A percentile compares a stretch with the other conserved stretches of the same genome.
Conservation (phyloP, 1,284 basidiomycete genomes). For the Sporisorium graminicola region DNA sequence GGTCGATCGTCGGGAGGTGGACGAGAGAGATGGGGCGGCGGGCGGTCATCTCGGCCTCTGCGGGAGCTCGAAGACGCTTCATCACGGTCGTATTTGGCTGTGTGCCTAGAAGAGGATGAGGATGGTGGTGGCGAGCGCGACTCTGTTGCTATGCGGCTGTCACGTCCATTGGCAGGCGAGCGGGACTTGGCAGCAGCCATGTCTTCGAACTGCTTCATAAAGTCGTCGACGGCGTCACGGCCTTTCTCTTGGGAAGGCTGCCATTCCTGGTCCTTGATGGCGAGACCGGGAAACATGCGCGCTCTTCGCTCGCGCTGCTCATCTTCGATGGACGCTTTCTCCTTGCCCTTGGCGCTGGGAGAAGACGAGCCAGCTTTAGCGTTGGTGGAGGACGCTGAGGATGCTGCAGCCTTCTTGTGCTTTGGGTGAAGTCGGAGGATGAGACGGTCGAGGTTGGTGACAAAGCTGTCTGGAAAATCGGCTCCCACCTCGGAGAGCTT, state of each 20-base stretch:
- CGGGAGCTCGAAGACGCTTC: slow-evolving; percentile 12
- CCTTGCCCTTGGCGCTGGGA: slow-evolving; percentile 65
- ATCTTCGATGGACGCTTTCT: slow-evolving; percentile 70
- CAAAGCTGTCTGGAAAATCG: slow-evolving; percentile 87
- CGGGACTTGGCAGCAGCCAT: slow-evolving; percentile 71
- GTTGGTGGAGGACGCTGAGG: slow-evolving; percentile 10
- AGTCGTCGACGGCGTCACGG: slow-evolving; percentile 83
- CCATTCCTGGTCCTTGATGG: slow-evolving; percentile 80
- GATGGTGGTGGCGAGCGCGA: slow-evolving; percentile 20
- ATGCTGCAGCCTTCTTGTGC: slow-evolving; percentile 72
- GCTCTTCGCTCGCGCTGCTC: slow-evolving; percentile 81
- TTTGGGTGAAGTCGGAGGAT: slow-evolving; percentile 96
- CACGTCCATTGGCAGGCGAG: background rate
- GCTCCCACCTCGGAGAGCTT: slow-evolving; percentile 86
- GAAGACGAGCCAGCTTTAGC: slow-evolving; percentile 70
- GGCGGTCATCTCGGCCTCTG: slow-evolving; percentile 38
- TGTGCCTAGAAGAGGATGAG: slow-evolving; percentile 7
- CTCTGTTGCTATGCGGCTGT: background rate
- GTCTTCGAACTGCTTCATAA: slow-evolving; percentile 82
- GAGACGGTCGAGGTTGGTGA: slow-evolving; percentile 92
- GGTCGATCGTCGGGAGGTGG: slow-evolving; percentile 78
- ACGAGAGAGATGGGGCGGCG: slow-evolving; percentile 38
- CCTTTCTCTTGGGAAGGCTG: slow-evolving; percentile 70
- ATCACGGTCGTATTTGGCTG: slow-evolving; percentile 17
- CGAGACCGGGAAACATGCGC: slow-evolving; percentile 89